Evolutionary conservation across 129 eudicot genomes (phyloP).

Genomic region (Mikania micrantha): DNA sequence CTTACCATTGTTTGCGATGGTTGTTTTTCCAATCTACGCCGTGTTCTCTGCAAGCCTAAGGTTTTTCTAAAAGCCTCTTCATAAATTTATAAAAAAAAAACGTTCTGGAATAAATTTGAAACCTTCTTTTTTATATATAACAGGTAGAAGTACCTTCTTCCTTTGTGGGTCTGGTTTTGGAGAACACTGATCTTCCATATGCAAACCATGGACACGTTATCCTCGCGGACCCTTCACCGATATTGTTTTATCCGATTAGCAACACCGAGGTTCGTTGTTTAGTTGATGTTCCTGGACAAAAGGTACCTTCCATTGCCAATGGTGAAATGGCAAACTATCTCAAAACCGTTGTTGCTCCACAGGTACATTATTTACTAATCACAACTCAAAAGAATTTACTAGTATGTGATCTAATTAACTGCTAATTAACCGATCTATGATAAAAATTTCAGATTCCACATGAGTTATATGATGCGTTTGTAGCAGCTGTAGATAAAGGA

Average conservation of each 20-base stretch:
- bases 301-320: constrained; percentile 37
- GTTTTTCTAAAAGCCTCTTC: not conserved
- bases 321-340: constrained; percentile 38
- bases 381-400: not conserved
- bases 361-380: constrained; percentile 16
- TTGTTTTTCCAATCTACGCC: constrained; percentile 21
- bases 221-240: constrained; percentile 33
- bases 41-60: constrained; percentile 33
- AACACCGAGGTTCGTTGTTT: constrained; percentile 22
- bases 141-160: constrained; percentile 48
- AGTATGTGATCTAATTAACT: not conserved
- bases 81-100: too few relatives aligned
- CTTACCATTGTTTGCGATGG: constrained; percentile 13
- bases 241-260: constrained; percentile 38
- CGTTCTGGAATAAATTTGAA: not conserved
- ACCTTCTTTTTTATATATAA: not conserved
- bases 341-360: constrained; percentile 42
- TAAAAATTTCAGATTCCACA: constrained; percentile 33
- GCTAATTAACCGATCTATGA: not conserved
- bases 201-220: constrained; percentile 37
- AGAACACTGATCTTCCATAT: constrained; percentile 31
- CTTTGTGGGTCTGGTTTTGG: constrained; percentile 40
- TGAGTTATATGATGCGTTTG: constrained; percentile 34
- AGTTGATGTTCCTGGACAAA: constrained; percentile 42
- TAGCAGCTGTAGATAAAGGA: constrained; percentile 38